Conservation (phyloP, 1,139 yeast species). For the Kurtzmaniella natalensis region DNA sequence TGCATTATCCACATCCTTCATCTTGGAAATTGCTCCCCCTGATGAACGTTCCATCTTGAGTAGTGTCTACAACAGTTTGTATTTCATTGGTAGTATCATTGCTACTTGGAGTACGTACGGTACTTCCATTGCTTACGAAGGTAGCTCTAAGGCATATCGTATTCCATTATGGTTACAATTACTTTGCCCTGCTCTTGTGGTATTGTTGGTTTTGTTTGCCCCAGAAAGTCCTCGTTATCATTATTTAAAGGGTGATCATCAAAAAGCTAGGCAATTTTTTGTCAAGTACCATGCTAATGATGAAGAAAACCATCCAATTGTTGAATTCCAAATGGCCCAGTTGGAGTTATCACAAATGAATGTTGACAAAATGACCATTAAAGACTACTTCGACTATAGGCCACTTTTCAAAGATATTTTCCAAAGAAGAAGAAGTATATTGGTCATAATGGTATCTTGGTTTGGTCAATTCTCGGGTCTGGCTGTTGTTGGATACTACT, state of each 20-base stretch:
- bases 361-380: slow-evolving; percentile 7
- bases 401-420: slow-evolving; percentile 6
- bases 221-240: slow-evolving; percentile 63
- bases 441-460: slow-evolving; percentile 11
- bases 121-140: slow-evolving; percentile 8
- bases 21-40: slow-evolving; percentile 1
- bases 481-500: slow-evolving; percentile 17
- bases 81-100: slow-evolving; percentile 13
- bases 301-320: no score
- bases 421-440: slow-evolving; percentile 3
- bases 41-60: slow-evolving; percentile 4
- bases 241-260: slow-evolving; percentile 31
- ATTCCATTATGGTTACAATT: slow-evolving; percentile 15
- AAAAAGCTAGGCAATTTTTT: slow-evolving; percentile 29
- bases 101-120: slow-evolving; percentile 14
- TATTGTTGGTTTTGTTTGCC: slow-evolving; percentile 28
- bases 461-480: slow-evolving; percentile 18
- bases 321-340: no score
- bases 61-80: slow-evolving; percentile 11
- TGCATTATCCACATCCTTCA: background rate
- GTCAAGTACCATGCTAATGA: slow-evolving; percentile 20
- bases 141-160: slow-evolving; percentile 9
- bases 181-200: slow-evolving; percentile 11
- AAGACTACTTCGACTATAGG: slow-evolving; percentile 9
- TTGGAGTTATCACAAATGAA: no score